Evolutionary conservation across 345 rosid genomes (phyloP), one percentile per base, ranked within the genome.

Genomic region (Salix koriyanagi): DNA sequence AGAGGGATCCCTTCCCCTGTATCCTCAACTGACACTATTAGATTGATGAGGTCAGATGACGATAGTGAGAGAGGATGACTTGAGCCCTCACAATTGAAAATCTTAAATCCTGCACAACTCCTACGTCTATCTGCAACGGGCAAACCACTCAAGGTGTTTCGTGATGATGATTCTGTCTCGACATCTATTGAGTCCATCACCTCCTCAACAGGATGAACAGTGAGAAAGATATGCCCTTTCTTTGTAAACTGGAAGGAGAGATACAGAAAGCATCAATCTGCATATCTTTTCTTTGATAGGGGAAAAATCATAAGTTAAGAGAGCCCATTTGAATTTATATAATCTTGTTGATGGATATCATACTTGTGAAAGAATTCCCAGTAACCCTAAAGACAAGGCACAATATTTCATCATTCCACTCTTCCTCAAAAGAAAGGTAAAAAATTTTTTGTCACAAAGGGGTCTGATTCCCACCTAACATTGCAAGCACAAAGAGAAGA

Each of bases 21-120:
- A 83, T 95, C 99, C 83, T 95, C 99, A 69, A 95, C 99, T 6
- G 99, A 95, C 61, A 95, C 87, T 4, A 95, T 88, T 67, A 95
- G 79, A 81, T 89, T 88, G 76, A 93, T 69, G 21, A 81, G 80
- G 71, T 88, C 85, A 41, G 87, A 77, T 30, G 87, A 77, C 67
- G 88, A 83, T 64, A 84, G 70, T 15, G 79, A 79, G 74, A 79
- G 70, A 28, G 77, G 41, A 72, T 6, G 41, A 26, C 32, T 56
- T n/a, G 87, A 69, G 44, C 88, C 88, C 73, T 84, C 91, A 76
- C 80, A 85, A 75, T 74, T 84, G 84, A 89, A 91, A 68, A 81
- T 65, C 84, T 82, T 88, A 81, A 95, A 91, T 50, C 85, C 90
- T 76, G 83, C 84, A 97, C 97, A 91, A 78, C 97, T 93, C 32